Base-by-base conservation (phyloP, 352 stramenopile genomes). In the Phytophthora pisi region DNA sequence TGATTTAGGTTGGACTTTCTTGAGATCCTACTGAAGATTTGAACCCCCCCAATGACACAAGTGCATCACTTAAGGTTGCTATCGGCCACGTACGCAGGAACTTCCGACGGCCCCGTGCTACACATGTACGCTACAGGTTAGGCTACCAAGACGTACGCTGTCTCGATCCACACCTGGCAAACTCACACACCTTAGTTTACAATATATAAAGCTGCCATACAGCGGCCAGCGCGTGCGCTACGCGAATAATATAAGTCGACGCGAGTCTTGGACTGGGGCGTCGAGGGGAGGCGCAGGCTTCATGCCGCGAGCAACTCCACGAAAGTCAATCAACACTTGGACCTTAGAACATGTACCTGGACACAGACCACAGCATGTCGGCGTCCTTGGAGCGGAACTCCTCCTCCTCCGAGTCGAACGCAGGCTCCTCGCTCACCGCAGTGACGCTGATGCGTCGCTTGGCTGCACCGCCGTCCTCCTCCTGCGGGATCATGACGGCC, bases 301-400 rank as follows among this genome's bases (percentile, higher is more conserved):
- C 61, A 53, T 18, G 45, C 30, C 50, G 55, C 60, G 20, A 66
- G 60, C 66, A 74, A 49, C 61, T 57, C 36, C 30, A 20, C 40
- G 9, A 10, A 56, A 31, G 20, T 70, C 56, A 43, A 59, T 53
- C 2, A 42, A 53, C 53, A 52, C 13, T 50, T 46, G 20, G 31
- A 26, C 15, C 36, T 77, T 78, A 89, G 53, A 87, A 89, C 62
- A 85, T 85, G 61, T 78, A 85, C 20, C 77, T 64, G 8, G 81
- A 83, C 51, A 89, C 64, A 36, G 74, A 79, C 68, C 78, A 89
- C 47, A 89, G 65, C 66, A 82, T 74, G 56, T 89, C 81, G 23
- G 71, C 75, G 28, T 89, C 78, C 63, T 86, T 86, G 49, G 71
- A 67, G 11, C 81, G 76, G 43, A 89, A 81, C 49, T 86, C 78